A percentile compares a stretch with the other conserved stretches of the same genome.
phyloP scores from a whole-genome alignment of 331 rosid species.

The Erythrophleum ivorense region DNA sequence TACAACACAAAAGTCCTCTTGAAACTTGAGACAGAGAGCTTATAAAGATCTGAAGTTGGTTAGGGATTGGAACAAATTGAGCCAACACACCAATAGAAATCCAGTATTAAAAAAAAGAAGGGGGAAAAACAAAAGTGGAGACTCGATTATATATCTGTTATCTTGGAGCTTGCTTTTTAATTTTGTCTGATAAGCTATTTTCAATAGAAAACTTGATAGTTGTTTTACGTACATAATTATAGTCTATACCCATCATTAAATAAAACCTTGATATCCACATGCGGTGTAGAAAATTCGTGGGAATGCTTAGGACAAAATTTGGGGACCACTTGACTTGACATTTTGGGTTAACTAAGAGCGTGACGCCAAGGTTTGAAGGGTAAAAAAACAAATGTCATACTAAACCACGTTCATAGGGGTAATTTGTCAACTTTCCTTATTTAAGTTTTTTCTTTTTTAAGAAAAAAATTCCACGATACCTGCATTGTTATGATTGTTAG shows the following conservation, averaged over 20 bases:
- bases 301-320: not conserved
- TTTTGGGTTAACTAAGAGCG: not conserved
- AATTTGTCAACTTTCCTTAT: not conserved
- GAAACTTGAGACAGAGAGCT: not conserved
- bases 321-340: not conserved
- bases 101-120: not conserved
- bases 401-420: not conserved
- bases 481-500: not conserved
- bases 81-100: not conserved
- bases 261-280: not conserved
- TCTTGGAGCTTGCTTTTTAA: not conserved
- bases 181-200: not conserved
- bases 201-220: not conserved
- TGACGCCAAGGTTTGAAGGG: not conserved
- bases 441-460: too few relatives aligned
- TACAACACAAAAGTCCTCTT: not conserved
- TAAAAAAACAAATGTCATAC: not conserved
- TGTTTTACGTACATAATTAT: not conserved
- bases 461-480: not conserved
- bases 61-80: slow-evolving; percentile 38
- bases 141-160: not conserved
- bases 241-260: not conserved
- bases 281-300: not conserved
- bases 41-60: slow-evolving; percentile 11
- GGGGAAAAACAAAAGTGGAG: not conserved